Evolutionary conservation across 768 basidiomycete species (phyloP).

Genomic region (Pleurotus platypus): DNA sequence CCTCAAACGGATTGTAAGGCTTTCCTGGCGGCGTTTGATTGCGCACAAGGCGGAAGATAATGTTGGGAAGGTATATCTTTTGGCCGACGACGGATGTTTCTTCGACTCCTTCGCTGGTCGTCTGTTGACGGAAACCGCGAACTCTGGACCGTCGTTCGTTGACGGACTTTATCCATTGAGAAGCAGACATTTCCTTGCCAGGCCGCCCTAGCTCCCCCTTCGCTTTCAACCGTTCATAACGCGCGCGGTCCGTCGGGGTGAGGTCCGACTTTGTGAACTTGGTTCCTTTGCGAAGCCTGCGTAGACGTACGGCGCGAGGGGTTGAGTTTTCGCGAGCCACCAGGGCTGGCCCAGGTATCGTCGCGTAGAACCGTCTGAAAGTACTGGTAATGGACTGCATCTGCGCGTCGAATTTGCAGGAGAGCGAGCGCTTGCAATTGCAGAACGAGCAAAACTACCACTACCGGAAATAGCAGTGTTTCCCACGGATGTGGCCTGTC

Average conservation of each 20-base stretch:
- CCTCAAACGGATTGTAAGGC: constrained; percentile 92
- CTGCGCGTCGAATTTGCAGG: not conserved
- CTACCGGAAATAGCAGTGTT: too few relatives aligned
- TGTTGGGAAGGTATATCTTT: constrained; percentile 87
- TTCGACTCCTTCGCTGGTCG: constrained; percentile 31
- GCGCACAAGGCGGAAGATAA: constrained; percentile 76
- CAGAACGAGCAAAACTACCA: too few relatives aligned
- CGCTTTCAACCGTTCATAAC: constrained; percentile 56
- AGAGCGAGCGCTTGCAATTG: too few relatives aligned
- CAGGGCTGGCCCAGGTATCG: constrained; percentile 38
- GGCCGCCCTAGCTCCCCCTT: constrained; percentile 41
- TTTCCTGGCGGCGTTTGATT: constrained; percentile 75
- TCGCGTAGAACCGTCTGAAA: constrained; percentile 34
- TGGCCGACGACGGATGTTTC: constrained; percentile 67
- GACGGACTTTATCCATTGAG: constrained; percentile 56
- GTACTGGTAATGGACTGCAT: constrained; percentile 33
- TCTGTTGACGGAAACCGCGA: constrained; percentile 55
- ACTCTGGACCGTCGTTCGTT: constrained; percentile 60
- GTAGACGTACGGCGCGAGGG: constrained; percentile 69
- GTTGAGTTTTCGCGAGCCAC: constrained; percentile 67
- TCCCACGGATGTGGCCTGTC: too few relatives aligned
- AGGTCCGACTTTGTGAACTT: constrained; percentile 48
- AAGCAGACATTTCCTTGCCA: constrained; percentile 40
- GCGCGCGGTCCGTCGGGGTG: constrained; percentile 61
- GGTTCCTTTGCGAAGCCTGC: constrained; percentile 48